Evolutionary conservation across 352 stramenopile genomes (phyloP).

Genomic region (Phytophthora pistaciae): DNA sequence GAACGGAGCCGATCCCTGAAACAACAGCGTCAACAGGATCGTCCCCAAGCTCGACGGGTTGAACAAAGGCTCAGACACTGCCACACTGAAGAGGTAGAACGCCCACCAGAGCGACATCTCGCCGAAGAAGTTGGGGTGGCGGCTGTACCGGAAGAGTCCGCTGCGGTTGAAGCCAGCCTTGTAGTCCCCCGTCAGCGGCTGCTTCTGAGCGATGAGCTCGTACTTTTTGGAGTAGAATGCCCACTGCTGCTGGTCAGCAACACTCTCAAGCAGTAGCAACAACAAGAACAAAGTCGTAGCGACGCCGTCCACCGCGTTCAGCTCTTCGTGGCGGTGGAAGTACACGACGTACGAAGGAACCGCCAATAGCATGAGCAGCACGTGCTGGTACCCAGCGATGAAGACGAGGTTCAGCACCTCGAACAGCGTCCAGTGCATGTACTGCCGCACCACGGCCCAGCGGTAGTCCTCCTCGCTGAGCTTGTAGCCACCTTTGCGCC

Average conservation of each 20-base stretch:
- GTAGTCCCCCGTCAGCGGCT: constrained; percentile 73
- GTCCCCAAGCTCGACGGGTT: constrained; percentile 87
- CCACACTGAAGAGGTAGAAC: constrained; percentile 92
- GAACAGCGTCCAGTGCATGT: constrained; percentile 87
- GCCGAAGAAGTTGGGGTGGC: constrained; percentile 95
- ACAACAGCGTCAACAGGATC: constrained; percentile 88
- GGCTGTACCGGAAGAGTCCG: constrained; percentile 92
- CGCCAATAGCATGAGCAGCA: constrained; percentile 85
- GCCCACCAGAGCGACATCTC: constrained; percentile 93
- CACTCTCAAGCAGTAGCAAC: constrained; percentile 81
- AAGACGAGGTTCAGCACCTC: constrained; percentile 93
- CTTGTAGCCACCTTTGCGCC: constrained; percentile 90
- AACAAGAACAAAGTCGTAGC: constrained; percentile 73
- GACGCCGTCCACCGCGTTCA: constrained; percentile 75
- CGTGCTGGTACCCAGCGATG: constrained; percentile 91
- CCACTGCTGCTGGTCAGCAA: constrained; percentile 94
- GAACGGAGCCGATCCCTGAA: constrained; percentile 91
- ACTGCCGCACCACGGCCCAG: constrained; percentile 86
- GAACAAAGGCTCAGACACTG: constrained; percentile 46
- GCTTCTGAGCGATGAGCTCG: constrained; percentile 53
- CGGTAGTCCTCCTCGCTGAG: constrained; percentile 94
- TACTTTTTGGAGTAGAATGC: constrained; percentile 93
- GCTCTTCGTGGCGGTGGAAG: constrained; percentile 43
- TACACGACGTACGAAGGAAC: constrained; percentile 81
- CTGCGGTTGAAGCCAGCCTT: constrained; percentile 84